Conservation (phyloP, 1,284 basidiomycete species). For the Chalciporus sp. region DNA sequence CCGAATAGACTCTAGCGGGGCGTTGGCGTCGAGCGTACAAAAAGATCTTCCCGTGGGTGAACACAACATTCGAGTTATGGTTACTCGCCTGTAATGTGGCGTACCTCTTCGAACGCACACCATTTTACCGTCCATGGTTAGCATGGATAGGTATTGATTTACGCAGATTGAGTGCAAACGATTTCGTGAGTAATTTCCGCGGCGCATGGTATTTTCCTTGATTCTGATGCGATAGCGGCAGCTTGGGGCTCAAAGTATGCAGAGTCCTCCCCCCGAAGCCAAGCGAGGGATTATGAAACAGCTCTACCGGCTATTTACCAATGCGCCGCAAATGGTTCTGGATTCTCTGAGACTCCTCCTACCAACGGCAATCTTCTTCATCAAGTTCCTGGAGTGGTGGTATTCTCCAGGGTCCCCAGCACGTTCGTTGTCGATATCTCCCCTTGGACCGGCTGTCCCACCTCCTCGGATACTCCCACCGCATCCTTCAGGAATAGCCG, state of each 20-base stretch:
- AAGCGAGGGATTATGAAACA: constrained; percentile 42
- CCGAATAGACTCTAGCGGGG: constrained; percentile 44
- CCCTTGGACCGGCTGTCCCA: constrained; percentile 68
- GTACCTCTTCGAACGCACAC: constrained; percentile 88
- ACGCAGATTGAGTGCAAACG: constrained; percentile 75
- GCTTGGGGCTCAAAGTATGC: constrained; percentile 39
- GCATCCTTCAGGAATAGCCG: constrained; percentile 64
- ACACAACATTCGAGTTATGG: constrained; percentile 78
- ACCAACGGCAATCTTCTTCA: constrained; percentile 91
- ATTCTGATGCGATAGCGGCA: constrained; percentile 37
- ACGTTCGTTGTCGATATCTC: constrained; percentile 59
- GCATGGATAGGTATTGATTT: constrained; percentile 83
- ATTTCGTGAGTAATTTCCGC: constrained; percentile 54
- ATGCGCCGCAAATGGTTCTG: constrained; percentile 63
- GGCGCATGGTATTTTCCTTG: not conserved
- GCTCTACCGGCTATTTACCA: constrained; percentile 48
- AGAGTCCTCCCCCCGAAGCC: constrained; percentile 37
- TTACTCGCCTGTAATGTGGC: constrained; percentile 84
- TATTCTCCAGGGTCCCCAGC: constrained; percentile 94
- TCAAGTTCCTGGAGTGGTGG: constrained; percentile 99
- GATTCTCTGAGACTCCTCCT: constrained; percentile 83
- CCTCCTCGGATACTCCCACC: constrained; percentile 75
- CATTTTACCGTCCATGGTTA: constrained; percentile 92
- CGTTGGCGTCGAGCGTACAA: constrained; percentile 66
- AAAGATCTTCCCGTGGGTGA: constrained; percentile 79